Evolutionary conservation across 352 stramenopile genomes (phyloP).

Genomic region (Globisporangium perplexum): DNA sequence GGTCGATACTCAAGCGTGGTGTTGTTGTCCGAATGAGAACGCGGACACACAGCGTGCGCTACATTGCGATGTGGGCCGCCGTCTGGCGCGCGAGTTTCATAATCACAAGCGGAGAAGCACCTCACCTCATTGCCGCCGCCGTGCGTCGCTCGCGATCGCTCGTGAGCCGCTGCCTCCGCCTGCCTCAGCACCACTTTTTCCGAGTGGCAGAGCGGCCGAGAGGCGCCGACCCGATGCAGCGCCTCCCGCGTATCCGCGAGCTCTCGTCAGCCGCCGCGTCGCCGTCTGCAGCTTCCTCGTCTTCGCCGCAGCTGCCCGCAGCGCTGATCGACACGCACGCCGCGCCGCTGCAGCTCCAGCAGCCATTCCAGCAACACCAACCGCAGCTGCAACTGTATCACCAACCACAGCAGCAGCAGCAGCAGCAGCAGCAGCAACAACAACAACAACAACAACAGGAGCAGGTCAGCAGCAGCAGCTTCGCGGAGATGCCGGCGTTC

Average conservation of each 20-base stretch:
- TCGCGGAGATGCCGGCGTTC: constrained; percentile 4
- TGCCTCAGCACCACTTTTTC: neutral
- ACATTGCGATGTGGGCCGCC: neutral
- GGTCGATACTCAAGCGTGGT: neutral
- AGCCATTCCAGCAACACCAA: neutral
- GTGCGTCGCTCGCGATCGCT: too few species aligned
- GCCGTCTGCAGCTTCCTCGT: neutral
- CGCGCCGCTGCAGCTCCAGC: neutral
- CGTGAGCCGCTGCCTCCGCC: too few species aligned
- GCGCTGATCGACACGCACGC: too few species aligned
- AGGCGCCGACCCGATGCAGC: neutral
- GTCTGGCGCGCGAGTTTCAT: neutral
- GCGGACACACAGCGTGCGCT: neutral
- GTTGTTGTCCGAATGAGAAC: neutral
- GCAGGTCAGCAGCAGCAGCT: constrained; percentile 1
- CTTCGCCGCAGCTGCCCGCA: neutral
- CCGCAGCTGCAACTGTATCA: too few species aligned
- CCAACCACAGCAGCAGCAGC: neutral
- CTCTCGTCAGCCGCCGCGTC: neutral
- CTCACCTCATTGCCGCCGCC: too few species aligned
- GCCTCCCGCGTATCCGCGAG: neutral
- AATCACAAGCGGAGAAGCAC: too few species aligned
- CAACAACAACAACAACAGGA: neutral
- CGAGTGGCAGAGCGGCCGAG: neutral
- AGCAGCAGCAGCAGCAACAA: neutral